Conservation (phyloP, 805 yeast species). For the Scheffersomyces stipitis region DNA sequence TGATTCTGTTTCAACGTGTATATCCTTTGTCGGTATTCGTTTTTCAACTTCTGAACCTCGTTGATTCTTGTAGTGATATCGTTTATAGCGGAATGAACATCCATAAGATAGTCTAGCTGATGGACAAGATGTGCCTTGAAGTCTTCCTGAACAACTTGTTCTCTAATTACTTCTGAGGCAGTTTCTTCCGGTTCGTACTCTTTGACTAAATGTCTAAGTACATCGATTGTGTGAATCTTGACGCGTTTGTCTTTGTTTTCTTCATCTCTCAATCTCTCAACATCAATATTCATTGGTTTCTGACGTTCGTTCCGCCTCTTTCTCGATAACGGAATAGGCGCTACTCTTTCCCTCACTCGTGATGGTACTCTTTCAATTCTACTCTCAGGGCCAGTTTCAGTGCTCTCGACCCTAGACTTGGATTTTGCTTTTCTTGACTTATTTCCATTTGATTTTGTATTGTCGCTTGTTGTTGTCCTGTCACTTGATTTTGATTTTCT, state of each 20-base stretch:
- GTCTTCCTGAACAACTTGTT: slow-evolving; percentile 25
- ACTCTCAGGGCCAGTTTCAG: no score
- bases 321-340: slow-evolving; percentile 15
- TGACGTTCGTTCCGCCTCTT: slow-evolving; percentile 21
- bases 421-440: background rate
- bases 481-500: background rate
- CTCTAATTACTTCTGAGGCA: slow-evolving; percentile 12
- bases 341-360: no score
- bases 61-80: slow-evolving; percentile 29
- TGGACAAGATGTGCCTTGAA: slow-evolving; percentile 29
- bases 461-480: slow-evolving; percentile 1
- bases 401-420: no score
- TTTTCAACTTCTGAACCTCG: slow-evolving; percentile 31
- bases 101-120: slow-evolving; percentile 30
- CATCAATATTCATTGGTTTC: slow-evolving; percentile 27
- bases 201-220: slow-evolving; percentile 31
- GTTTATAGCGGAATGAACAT: slow-evolving; percentile 33
- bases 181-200: slow-evolving; percentile 22
- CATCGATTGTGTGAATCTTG: slow-evolving; percentile 36
- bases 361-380: no score
- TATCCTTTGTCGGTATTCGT: slow-evolving; percentile 28
- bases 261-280: slow-evolving; percentile 26
- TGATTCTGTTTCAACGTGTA: slow-evolving; percentile 31
- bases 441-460: background rate
- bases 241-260: slow-evolving; percentile 22